Conservation (phyloP, 164 flowering plant genomes). For the Buxus sempervirens region DNA sequence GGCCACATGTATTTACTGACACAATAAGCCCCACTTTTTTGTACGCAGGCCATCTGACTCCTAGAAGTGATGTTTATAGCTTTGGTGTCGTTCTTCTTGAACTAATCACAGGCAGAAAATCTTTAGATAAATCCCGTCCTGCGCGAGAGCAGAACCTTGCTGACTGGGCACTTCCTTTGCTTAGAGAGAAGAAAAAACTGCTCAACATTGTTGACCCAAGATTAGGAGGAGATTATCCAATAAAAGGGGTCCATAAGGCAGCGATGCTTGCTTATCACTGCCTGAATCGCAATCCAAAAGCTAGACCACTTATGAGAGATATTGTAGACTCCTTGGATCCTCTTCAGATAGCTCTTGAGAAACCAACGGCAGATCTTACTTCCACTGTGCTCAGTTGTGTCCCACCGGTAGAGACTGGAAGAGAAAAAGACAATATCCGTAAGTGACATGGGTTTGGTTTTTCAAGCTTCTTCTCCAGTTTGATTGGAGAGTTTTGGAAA, state of each 20-base stretch:
- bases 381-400: constrained; percentile 22
- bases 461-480: constrained; percentile 12
- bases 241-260: constrained; percentile 80
- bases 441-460: constrained; percentile 6
- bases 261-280: constrained; percentile 95
- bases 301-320: constrained; percentile 92
- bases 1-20: background rate
- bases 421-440: background rate
- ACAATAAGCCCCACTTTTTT: background rate
- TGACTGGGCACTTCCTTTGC: constrained; percentile 82
- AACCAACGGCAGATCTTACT: constrained; percentile 17
- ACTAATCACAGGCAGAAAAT: constrained; percentile 79
- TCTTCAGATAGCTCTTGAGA: constrained; percentile 44
- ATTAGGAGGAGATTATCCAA: constrained; percentile 78
- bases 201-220: constrained; percentile 77
- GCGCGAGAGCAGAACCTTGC: constrained; percentile 75
- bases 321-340: constrained; percentile 89
- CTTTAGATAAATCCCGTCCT: constrained; percentile 69
- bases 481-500: constrained; percentile 7
- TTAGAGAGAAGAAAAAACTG: constrained; percentile 71
- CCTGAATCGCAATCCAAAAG: constrained; percentile 78
- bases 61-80: constrained; percentile 87
- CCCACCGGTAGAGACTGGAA: constrained; percentile 12
- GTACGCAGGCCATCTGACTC: constrained; percentile 70
- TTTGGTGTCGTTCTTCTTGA: constrained; percentile 86